Percentiles rank a stretch among this genome's conserved stretches.
phyloP scores from a whole-genome alignment of 495 filamentous ascomycete species.

The Aspergillus panamensis region DNA sequence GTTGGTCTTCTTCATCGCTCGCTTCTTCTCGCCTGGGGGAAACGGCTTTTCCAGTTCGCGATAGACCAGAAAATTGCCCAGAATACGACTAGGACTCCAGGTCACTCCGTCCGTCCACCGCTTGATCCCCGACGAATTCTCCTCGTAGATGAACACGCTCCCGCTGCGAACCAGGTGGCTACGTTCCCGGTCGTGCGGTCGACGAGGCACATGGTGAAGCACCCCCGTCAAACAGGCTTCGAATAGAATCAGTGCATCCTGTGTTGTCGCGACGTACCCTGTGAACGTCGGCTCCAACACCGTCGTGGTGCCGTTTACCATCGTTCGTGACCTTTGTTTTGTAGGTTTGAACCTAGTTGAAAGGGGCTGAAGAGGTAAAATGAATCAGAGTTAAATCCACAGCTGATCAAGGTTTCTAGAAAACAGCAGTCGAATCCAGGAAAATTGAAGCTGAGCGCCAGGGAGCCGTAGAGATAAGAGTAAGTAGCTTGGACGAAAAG shows the following conservation, averaged over 20 bases:
- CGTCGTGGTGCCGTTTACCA: conserved; percentile 46
- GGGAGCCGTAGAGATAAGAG: not conserved
- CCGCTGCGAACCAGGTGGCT: conserved; percentile 71
- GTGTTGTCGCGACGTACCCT: conserved; percentile 66
- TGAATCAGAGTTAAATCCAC: conserved; percentile 22
- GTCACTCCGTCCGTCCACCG: conserved; percentile 88
- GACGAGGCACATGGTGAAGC: conserved; percentile 69
- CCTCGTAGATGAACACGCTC: conserved; percentile 85
- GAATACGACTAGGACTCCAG: conserved; percentile 88
- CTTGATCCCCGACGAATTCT: conserved; percentile 84
- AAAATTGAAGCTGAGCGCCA: not conserved
- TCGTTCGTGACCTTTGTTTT: conserved; percentile 26
- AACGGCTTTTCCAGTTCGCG: conserved; percentile 80
- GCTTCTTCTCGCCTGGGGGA: conserved; percentile 84
- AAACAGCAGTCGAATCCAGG: not conserved
- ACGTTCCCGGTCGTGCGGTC: conserved; percentile 83
- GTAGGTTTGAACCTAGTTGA: conserved; percentile 28
- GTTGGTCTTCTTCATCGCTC: conserved; percentile 69
- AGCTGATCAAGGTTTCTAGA: conserved; percentile 22
- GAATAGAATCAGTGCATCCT: conserved; percentile 73
- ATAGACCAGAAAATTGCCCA: conserved; percentile 87
- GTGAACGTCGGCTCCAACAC: conserved; percentile 56
- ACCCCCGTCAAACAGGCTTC: conserved; percentile 67
- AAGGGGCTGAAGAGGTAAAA: conserved; percentile 19
- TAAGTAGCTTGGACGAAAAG: not conserved